Conservation (phyloP, 331 rosid species). For the Quercus phellos region DNA sequence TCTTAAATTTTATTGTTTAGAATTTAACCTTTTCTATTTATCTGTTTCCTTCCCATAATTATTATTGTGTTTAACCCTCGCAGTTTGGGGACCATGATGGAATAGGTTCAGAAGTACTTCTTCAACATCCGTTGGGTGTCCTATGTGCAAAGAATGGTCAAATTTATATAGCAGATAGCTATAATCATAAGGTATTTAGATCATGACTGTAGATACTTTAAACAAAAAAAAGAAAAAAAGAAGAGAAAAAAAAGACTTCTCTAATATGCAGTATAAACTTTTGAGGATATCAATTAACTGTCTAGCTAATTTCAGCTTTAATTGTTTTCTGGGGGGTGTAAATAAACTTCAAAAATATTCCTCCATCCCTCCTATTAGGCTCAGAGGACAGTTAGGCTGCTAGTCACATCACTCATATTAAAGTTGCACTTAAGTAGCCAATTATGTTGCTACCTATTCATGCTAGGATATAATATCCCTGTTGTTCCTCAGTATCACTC, state of each 20-base stretch:
- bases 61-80: slow-evolving; percentile 24
- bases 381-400: neutral
- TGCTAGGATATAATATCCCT: neutral
- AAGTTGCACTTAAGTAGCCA: neutral
- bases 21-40: slow-evolving; percentile 9
- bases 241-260: neutral
- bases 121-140: slow-evolving; percentile 93
- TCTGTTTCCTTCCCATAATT: slow-evolving; percentile 10
- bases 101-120: slow-evolving; percentile 76
- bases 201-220: slow-evolving; percentile 7
- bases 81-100: slow-evolving; percentile 99
- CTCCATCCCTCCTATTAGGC: neutral
- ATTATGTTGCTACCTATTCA: neutral
- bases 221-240: slow-evolving; percentile 4
- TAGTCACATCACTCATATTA: neutral
- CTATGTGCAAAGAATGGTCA: slow-evolving; percentile 63
- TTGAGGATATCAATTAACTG: neutral
- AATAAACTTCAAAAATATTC: neutral
- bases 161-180: slow-evolving; percentile 85
- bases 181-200: slow-evolving; percentile 82
- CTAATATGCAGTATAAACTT: slow-evolving; percentile 8
- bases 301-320: neutral
- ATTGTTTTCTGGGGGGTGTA: too few relatives aligned
- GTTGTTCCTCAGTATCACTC: neutral
- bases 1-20: slow-evolving; percentile 3